Base-by-base conservation (phyloP, 1,284 basidiomycete genomes). In the Baeospora myosura region DNA sequence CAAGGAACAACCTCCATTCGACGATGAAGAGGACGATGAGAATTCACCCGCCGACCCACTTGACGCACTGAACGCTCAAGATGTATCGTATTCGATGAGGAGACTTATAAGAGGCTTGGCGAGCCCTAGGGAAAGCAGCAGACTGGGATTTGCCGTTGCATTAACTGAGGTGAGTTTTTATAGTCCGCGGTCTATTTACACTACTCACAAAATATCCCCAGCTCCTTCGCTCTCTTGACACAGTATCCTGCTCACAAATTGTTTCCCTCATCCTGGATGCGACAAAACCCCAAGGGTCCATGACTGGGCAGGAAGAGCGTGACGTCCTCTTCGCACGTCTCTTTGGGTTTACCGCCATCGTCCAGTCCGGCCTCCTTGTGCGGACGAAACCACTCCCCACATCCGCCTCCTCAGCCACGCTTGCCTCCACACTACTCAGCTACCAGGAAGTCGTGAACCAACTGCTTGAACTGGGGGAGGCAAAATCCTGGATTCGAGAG, bases 121-220 rank as follows among this genome's bases (percentile, higher is more conserved):
- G 0, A 93, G 88, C 62, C 88, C 92, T 2, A 72, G 94, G 50
- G 93, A 98, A 62, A 92, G 88, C 62, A 93, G 91, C 58, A 69
- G 95, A 50, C 67, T 96, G 25, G 95, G 95, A 10, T 98, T 98
- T 59, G 90, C 94, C 5, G 94, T 98, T 32, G 91, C 93, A 14
- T 69, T 98, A 51, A 93, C 95, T 1, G 94, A 97, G 72, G 92
- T 93, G 55, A 50, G 80, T 68, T 12, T 40, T 28, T 32, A 20
- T 42, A 23, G 18, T 16, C 26, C 40, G 33, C 34, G 20, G 22
- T 31, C 22, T 42, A 21, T 38, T 31, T 7, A 38, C 41, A 26
- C 44, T n/a, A 30, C 33, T 43, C 23, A 30, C 40, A 18, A 18
- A 32, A 23, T 31, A 41, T 30, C 10, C 17, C 26, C n/a, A 8